These are phyloP conservation scores for Fusarium kyushuense DNA, from an alignment of 2,329 filamentous ascomycete species.

Conservation along the genomic window DNA sequence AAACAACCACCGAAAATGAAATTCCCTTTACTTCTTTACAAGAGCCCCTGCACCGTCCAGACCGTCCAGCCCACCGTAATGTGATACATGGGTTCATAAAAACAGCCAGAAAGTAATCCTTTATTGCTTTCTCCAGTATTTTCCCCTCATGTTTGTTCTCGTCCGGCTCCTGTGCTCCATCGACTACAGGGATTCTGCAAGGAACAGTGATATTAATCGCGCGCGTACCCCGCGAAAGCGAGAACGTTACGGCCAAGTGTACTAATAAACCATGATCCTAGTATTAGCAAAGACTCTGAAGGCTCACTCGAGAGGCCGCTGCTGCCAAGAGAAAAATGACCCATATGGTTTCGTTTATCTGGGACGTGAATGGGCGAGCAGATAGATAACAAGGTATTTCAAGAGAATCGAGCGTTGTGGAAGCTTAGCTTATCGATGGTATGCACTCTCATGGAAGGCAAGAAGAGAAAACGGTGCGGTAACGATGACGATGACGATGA, in stretches of 20 bases:
- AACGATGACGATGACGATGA: constrained; percentile 21
- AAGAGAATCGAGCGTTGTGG: constrained; percentile 2
- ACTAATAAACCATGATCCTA: constrained; percentile 35
- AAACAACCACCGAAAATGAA: constrained; percentile 2
- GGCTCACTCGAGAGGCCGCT: constrained; percentile 11
- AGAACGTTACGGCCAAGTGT: constrained; percentile 28
- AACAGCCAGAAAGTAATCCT: constrained; percentile 2
- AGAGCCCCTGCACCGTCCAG: constrained; percentile 3
- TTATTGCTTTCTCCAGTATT: constrained; percentile 17
- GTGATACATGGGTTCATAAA: not conserved
- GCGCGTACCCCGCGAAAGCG: constrained; percentile 28
- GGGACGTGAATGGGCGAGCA: constrained; percentile 2
- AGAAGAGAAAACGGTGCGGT: constrained; percentile 22
- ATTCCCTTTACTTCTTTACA: not conserved
- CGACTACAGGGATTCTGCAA: constrained; percentile 36
- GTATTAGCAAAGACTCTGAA: not conserved
- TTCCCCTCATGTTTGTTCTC: constrained; percentile 21
- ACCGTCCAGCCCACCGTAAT: constrained; percentile 17
- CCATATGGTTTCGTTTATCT: constrained; percentile 1
- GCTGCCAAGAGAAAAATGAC: not conserved
- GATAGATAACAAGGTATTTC: constrained; percentile 23
- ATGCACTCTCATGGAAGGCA: constrained; percentile 10
- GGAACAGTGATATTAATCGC: constrained; percentile 37
- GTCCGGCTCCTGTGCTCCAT: constrained; percentile 25
- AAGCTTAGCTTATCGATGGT: constrained; percentile 15